Conservation (phyloP, 2,329 filamentous ascomycete species). For the Cladosporium halotolerans region DNA sequence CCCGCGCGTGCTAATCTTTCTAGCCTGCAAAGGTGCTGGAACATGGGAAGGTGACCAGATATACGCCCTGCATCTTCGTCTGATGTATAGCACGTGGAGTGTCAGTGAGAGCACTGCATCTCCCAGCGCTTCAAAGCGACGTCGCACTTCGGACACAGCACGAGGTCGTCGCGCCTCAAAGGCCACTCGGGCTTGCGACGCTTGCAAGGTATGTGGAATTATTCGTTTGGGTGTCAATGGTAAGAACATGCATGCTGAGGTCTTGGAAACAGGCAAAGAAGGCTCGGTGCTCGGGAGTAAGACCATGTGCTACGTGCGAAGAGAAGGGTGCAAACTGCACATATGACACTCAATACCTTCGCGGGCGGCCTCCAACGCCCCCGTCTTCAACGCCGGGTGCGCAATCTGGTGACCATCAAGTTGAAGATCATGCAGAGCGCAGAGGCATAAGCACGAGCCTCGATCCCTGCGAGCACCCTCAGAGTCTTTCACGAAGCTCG, state of each 20-base stretch:
- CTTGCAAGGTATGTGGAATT: slow-evolving; percentile 4
- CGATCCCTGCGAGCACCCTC: not conserved
- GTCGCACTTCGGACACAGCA: not conserved
- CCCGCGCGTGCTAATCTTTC: no score
- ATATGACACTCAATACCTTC: slow-evolving; percentile 42
- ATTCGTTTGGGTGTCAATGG: not conserved
- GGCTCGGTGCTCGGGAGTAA: slow-evolving; percentile 32
- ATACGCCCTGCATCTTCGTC: no score
- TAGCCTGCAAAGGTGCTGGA: no score
- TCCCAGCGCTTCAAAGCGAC: not conserved
- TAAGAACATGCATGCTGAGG: not conserved
- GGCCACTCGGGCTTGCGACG: slow-evolving; percentile 8
- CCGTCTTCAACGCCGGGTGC: slow-evolving; percentile 22
- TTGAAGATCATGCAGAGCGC: not conserved
- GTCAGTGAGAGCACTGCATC: not conserved
- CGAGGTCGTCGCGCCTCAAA: slow-evolving; percentile 5
- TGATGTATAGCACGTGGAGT: slow-evolving; percentile 5
- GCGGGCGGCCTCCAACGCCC: slow-evolving; percentile 37
- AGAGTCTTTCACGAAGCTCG: slow-evolving; percentile 25
- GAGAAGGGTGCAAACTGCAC: slow-evolving; percentile 32
- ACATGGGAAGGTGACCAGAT: no score
- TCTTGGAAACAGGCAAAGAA: slow-evolving; percentile 23
- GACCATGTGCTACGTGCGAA: slow-evolving; percentile 31
- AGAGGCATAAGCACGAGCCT: not conserved
- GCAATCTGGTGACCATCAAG: not conserved